These are phyloP conservation scores for Calcarisporium arbuscula DNA, from an alignment of 2,329 filamentous ascomycete species.

Conservation along the genomic window DNA sequence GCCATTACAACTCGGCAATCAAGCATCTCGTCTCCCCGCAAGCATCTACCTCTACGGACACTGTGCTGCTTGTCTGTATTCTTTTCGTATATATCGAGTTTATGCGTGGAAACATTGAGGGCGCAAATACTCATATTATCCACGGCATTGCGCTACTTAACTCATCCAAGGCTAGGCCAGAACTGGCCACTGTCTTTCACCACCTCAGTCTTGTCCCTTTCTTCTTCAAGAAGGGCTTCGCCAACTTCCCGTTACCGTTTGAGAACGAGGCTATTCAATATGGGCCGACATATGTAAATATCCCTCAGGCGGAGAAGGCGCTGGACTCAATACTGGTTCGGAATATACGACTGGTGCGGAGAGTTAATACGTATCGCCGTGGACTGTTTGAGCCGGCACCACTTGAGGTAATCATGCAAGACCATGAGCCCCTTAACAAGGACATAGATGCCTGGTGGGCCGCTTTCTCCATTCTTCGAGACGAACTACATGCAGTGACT, in stretches of 20 bases:
- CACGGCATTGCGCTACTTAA: constrained; percentile 32
- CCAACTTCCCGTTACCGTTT: constrained; percentile 7
- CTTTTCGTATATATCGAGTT: constrained; percentile 39
- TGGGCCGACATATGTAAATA: constrained; percentile 5
- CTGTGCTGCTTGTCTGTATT: constrained; percentile 32
- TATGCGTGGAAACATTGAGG: constrained; percentile 27
- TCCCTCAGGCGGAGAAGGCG: constrained; percentile 22
- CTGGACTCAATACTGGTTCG: constrained; percentile 22
- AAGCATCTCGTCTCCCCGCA: constrained; percentile 20
- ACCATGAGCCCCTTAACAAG: constrained; percentile 14
- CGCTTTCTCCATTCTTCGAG: constrained; percentile 17
- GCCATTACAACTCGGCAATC: constrained; percentile 36
- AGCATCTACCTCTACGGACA: constrained; percentile 17
- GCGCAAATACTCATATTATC: constrained; percentile 29
- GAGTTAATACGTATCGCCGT: constrained; percentile 19
- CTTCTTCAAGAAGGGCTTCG: constrained; percentile 24
- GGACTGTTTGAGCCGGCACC: constrained; percentile 10
- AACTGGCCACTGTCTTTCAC: constrained; percentile 29
- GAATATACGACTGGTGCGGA: constrained; percentile 22
- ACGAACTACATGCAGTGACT: not conserved
- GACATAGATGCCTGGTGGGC: constrained; percentile 22
- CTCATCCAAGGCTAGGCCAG: constrained; percentile 13
- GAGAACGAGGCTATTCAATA: not conserved
- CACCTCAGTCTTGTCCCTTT: constrained; percentile 32
- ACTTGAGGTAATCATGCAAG: constrained; percentile 12